Evolutionary conservation across 2,329 filamentous ascomycete genomes (phyloP).

Genomic region (Alternaria incomplexa): DNA sequence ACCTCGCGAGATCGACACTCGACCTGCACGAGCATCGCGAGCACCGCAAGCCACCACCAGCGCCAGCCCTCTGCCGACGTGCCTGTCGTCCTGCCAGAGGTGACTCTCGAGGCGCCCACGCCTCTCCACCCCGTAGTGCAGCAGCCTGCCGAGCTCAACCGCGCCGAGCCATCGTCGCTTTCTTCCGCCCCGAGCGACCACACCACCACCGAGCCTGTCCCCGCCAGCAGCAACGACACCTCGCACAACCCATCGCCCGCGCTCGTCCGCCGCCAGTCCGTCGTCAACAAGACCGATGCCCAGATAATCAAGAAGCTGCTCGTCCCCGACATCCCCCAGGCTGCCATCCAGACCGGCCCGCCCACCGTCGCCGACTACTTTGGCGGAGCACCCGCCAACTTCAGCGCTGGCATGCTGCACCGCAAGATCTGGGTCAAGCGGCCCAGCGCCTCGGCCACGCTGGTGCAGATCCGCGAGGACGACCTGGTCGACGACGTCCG

Average conservation of each 20-base stretch:
- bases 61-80: constrained; percentile 18
- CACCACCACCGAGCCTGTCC: constrained; percentile 14
- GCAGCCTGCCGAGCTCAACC: constrained; percentile 20
- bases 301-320: constrained; percentile 61
- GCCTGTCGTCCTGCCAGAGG: constrained; percentile 24
- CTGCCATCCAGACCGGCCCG: constrained; percentile 30
- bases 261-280: constrained; percentile 49
- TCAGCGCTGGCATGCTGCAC: constrained; percentile 52
- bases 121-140: constrained; percentile 32
- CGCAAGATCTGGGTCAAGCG: constrained; percentile 96
- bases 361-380: constrained; percentile 49
- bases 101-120: constrained; percentile 45
- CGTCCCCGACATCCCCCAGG: constrained; percentile 46
- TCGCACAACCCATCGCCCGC: constrained; percentile 50
- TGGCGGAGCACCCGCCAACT: constrained; percentile 37
- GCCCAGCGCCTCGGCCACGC: constrained; percentile 81
- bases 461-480: constrained; percentile 83
- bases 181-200: constrained; percentile 14
- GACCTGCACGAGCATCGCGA: constrained; percentile 13
- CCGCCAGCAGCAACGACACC: constrained; percentile 7
- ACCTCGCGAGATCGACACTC: constrained; percentile 27
- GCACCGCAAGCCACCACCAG: constrained; percentile 15
- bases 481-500: constrained; percentile 94
- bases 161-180: constrained; percentile 14
- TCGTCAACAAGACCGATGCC: constrained; percentile 50